These are phyloP conservation scores for Paxillus ammoniavirescens DNA, from an alignment of 768 basidiomycete species.

Conservation along the genomic window DNA sequence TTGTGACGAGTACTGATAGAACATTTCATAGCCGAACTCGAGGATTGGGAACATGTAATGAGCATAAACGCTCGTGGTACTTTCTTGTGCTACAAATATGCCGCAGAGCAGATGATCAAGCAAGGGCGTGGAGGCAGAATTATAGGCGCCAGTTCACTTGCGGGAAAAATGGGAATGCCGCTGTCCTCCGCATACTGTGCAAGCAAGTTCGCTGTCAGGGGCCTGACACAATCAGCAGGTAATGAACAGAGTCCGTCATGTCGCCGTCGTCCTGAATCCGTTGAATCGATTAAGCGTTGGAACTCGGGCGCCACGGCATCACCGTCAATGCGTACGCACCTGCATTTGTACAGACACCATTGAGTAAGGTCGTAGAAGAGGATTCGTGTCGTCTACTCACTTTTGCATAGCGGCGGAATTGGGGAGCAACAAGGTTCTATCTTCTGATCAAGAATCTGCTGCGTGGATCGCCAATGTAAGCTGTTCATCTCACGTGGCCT, in stretches of 20 bases:
- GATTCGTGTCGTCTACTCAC: neutral
- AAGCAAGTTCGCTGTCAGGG: slow-evolving; percentile 42
- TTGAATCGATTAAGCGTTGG: slow-evolving; percentile 12
- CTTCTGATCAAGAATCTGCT: neutral
- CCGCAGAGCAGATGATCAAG: slow-evolving; percentile 57
- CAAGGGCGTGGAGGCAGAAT: slow-evolving; percentile 55
- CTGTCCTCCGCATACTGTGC: slow-evolving; percentile 27
- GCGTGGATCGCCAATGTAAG: too few species aligned
- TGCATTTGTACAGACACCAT: slow-evolving; percentile 27
- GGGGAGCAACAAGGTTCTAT: neutral
- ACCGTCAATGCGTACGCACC: slow-evolving; percentile 44
- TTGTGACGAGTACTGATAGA: neutral
- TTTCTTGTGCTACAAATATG: slow-evolving; percentile 64
- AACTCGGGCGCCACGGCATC: slow-evolving; percentile 34
- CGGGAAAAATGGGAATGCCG: slow-evolving; percentile 5
- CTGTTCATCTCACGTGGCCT: too few species aligned
- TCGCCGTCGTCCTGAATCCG: neutral
- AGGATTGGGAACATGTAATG: slow-evolving; percentile 41
- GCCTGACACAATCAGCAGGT: slow-evolving; percentile 41
- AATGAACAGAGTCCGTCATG: neutral
- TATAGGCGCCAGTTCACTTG: slow-evolving; percentile 38
- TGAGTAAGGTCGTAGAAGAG: slow-evolving; percentile 27
- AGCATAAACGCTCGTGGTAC: slow-evolving; percentile 56
- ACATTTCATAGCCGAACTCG: slow-evolving; percentile 26
- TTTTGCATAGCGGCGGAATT: neutral